These are phyloP conservation scores for Nannizziopsis barbatae DNA, from an alignment of 2,329 filamentous ascomycete species.

Conservation along the genomic window DNA sequence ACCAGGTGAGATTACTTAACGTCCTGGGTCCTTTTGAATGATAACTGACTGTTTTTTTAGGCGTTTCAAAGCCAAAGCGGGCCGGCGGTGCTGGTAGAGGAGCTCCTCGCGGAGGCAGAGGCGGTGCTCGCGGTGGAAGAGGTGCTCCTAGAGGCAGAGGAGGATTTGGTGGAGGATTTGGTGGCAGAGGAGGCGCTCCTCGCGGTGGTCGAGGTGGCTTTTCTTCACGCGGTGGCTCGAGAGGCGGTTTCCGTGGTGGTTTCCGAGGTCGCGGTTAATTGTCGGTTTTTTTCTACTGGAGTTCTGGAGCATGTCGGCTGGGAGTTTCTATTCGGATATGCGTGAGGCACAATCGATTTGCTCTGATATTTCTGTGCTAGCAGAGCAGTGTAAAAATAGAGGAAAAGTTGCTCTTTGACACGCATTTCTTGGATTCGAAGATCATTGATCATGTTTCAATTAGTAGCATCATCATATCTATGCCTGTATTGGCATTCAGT, in stretches of 20 bases:
- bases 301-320: slow-evolving; percentile 14
- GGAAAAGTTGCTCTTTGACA: slow-evolving; percentile 8
- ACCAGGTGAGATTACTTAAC: slow-evolving; percentile 33
- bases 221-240: slow-evolving; percentile 22
- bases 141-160: slow-evolving; percentile 46
- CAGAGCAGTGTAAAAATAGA: slow-evolving; percentile 8
- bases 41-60: slow-evolving; percentile 32
- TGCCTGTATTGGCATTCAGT: no score
- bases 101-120: slow-evolving; percentile 37
- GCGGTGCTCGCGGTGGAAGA: slow-evolving; percentile 36
- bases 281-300: slow-evolving; percentile 14
- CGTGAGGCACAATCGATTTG: not conserved
- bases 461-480: no score
- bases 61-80: slow-evolving; percentile 59
- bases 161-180: slow-evolving; percentile 35
- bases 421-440: not conserved
- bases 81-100: slow-evolving; percentile 49
- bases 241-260: slow-evolving; percentile 26
- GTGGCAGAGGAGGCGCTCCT: slow-evolving; percentile 34
- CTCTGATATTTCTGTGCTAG: slow-evolving; percentile 1
- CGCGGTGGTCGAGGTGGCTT: slow-evolving; percentile 35
- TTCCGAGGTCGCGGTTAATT: slow-evolving; percentile 21
- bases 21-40: slow-evolving; percentile 2
- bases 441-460: no score
- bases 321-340: slow-evolving; percentile 11